phyloP scores from a whole-genome alignment of 2,329 filamentous ascomycete genomes.

The Ophiostoma novo-ulmi region DNA sequence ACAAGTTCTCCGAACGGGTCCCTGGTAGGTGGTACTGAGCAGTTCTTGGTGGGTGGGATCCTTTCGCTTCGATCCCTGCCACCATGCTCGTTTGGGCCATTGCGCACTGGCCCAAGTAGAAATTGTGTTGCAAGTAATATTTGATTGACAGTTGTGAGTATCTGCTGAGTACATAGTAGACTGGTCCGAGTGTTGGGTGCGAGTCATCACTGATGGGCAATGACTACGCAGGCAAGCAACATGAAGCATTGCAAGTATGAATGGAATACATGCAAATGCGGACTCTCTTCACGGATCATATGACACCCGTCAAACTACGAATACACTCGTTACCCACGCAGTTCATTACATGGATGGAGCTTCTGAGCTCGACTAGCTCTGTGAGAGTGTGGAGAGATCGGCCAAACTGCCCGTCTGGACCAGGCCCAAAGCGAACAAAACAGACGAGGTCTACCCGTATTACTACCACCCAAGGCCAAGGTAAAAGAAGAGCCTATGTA shows the following conservation, averaged over 20 bases:
- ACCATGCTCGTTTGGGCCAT: constrained; percentile 6
- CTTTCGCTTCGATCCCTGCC: constrained; percentile 10
- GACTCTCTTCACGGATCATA: not conserved
- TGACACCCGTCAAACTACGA: too few relatives aligned
- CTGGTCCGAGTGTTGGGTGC: too few relatives aligned
- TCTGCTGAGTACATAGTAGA: too few relatives aligned
- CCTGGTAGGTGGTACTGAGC: not conserved
- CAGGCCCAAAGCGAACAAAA: constrained; percentile 22
- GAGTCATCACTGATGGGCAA: too few relatives aligned
- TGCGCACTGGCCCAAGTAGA: constrained; percentile 8
- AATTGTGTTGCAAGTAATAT: not conserved
- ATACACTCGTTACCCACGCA: too few relatives aligned
- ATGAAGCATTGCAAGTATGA: too few relatives aligned
- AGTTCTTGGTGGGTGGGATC: constrained; percentile 1
- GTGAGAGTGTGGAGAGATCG: constrained; percentile 1
- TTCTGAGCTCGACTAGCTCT: not conserved
- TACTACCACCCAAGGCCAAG: not conserved
- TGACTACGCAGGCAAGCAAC: not conserved
- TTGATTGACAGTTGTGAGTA: not conserved
- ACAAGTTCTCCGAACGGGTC: constrained; percentile 5
- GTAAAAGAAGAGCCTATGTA: not conserved
- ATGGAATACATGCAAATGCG: not conserved
- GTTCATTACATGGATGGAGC: too few relatives aligned
- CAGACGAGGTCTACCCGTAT: constrained; percentile 18
- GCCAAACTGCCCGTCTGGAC: constrained; percentile 6